phyloP scores from a whole-genome alignment of 106 monocot species.

The Allium cepa region DNA sequence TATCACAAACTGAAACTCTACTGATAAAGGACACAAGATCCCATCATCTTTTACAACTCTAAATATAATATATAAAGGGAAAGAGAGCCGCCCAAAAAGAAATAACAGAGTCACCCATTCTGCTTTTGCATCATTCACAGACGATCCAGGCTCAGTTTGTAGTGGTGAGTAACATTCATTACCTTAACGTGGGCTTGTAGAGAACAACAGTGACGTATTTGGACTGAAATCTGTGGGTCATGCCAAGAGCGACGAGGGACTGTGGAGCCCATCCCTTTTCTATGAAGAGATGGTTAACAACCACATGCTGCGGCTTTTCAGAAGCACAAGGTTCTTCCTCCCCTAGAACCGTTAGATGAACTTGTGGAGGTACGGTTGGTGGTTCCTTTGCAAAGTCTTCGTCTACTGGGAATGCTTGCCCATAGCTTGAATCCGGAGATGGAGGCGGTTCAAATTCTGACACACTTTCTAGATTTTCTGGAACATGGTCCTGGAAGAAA shows the following conservation, averaged over 20 bases:
- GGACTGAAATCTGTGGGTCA: slow-evolving; percentile 72
- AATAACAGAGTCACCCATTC: neutral
- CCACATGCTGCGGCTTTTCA: slow-evolving; percentile 60
- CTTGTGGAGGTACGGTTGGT: slow-evolving; percentile 37
- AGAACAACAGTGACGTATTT: slow-evolving; percentile 88
- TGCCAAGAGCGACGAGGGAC: slow-evolving; percentile 65
- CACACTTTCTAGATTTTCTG: slow-evolving; percentile 54
- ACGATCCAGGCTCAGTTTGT: neutral
- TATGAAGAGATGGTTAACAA: slow-evolving; percentile 81
- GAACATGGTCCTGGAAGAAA: slow-evolving; percentile 44
- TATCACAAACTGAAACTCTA: neutral
- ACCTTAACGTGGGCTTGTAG: slow-evolving; percentile 47
- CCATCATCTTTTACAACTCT: neutral
- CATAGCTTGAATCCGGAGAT: slow-evolving; percentile 61
- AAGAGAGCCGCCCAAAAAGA: too few relatives aligned
- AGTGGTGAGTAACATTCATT: neutral
- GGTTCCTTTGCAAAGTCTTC: slow-evolving; percentile 63
- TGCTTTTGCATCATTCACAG: neutral
- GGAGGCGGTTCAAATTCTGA: slow-evolving; percentile 48
- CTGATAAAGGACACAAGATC: neutral
- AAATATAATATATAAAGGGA: too few relatives aligned
- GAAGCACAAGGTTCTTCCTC: slow-evolving; percentile 14
- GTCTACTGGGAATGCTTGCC: slow-evolving; percentile 20
- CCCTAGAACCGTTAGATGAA: slow-evolving; percentile 50
- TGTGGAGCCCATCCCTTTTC: slow-evolving; percentile 77